phyloP scores from a whole-genome alignment of 1,284 basidiomycete genomes.

The Amylostereum areolatum region DNA sequence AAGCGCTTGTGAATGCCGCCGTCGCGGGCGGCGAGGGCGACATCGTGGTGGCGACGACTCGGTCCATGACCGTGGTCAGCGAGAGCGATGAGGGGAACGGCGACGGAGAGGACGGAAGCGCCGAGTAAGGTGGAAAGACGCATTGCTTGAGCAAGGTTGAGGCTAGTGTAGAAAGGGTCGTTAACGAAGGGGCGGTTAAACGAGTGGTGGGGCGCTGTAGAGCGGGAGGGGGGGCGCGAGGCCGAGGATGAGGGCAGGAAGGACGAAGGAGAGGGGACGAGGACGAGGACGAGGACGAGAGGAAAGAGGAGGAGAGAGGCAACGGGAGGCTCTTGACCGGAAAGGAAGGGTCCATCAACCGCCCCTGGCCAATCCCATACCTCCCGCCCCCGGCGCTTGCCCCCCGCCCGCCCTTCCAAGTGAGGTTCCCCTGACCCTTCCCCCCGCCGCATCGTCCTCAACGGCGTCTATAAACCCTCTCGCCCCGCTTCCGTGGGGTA shows the following conservation, averaged over 20 bases:
- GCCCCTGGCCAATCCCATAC: too few relatives aligned
- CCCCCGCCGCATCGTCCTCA: too few relatives aligned
- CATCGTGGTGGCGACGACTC: background rate
- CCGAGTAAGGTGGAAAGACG: background rate
- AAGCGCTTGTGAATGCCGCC: conserved; percentile 19
- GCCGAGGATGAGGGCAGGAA: conserved; percentile 20
- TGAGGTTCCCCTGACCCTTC: too few relatives aligned
- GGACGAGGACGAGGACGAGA: conserved; percentile 7
- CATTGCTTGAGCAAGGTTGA: conserved; percentile 15
- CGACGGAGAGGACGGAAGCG: background rate
- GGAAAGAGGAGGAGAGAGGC: conserved; percentile 17
- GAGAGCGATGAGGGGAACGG: background rate
- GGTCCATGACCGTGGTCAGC: background rate
- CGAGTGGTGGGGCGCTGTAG: conserved; percentile 24
- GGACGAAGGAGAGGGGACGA: conserved; percentile 13
- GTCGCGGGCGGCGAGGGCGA: background rate
- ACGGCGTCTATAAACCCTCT: too few relatives aligned
- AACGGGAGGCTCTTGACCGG: conserved; percentile 1
- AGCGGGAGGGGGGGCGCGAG: conserved; percentile 21
- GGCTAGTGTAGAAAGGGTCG: conserved; percentile 14
- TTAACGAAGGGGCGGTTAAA: conserved; percentile 19
- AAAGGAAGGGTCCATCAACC: background rate
- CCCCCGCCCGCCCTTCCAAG: too few relatives aligned
- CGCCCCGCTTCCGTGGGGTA: too few relatives aligned
- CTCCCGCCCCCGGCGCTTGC: too few relatives aligned